Conservation (phyloP, 2,329 filamentous ascomycete species). For the Aphanocladium album region DNA sequence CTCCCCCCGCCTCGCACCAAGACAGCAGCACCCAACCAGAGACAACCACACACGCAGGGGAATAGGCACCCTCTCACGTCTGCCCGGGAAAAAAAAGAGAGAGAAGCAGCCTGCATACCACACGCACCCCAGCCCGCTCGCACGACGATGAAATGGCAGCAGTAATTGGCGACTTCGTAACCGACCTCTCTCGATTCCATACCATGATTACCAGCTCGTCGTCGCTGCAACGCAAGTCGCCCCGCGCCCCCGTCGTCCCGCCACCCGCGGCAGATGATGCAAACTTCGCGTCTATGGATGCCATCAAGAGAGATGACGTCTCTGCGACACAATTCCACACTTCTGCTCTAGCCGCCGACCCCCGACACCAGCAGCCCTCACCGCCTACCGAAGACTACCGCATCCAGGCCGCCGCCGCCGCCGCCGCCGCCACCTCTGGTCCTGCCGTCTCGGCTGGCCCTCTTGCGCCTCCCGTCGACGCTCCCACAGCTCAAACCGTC, state of each 20-base stretch:
- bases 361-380: constrained; percentile 28
- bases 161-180: constrained; percentile 66
- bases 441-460: constrained; percentile 17
- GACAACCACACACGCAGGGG: constrained; percentile 16
- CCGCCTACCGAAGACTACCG: constrained; percentile 29
- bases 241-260: constrained; percentile 34
- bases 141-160: constrained; percentile 53
- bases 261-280: constrained; percentile 36
- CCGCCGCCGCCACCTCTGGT: constrained; percentile 29
- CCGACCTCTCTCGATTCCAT: constrained; percentile 66
- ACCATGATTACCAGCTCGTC: constrained; percentile 56
- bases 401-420: constrained; percentile 27
- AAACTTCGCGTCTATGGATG: constrained; percentile 45
- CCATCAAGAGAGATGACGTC: constrained; percentile 23
- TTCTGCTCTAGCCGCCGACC: not conserved
- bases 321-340: constrained; percentile 9
- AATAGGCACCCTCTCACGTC: not conserved
- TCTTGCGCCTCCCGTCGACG: constrained; percentile 20
- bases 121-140: not conserved
- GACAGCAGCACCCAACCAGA: constrained; percentile 5
- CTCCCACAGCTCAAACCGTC: constrained; percentile 39
- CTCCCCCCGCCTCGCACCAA: not conserved
- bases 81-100: not conserved
- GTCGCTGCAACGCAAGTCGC: constrained; percentile 38
- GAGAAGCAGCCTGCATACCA: too few relatives aligned